Evolutionary conservation across 495 filamentous ascomycete species (phyloP).

Genomic region (Letharia columbiana): DNA sequence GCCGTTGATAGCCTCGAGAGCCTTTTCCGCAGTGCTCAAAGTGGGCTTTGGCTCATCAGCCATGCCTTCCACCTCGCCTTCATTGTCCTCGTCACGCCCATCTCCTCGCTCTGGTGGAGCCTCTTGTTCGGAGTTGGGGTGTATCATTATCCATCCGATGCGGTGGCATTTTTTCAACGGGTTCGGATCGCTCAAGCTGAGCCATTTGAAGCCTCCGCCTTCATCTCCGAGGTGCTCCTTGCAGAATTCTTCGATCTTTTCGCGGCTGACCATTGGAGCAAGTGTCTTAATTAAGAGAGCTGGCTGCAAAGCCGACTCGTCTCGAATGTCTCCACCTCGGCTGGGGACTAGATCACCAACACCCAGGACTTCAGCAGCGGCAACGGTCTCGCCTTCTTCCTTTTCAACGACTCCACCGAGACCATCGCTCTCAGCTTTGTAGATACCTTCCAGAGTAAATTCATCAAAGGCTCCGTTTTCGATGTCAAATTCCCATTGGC

Average conservation of each 20-base stretch:
- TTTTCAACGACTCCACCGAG: slow-evolving; percentile 81
- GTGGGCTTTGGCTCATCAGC: slow-evolving; percentile 33
- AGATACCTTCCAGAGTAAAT: slow-evolving; percentile 89
- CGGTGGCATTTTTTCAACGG: slow-evolving; percentile 93
- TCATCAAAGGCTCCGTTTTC: slow-evolving; percentile 81
- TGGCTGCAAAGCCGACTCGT: slow-evolving; percentile 74
- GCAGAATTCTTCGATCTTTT: slow-evolving; percentile 85
- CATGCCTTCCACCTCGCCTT: slow-evolving; percentile 46
- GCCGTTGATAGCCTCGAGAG: slow-evolving; percentile 84
- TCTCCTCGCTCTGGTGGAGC: slow-evolving; percentile 38
- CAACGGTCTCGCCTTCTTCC: slow-evolving; percentile 86
- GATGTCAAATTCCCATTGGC: slow-evolving; percentile 78
- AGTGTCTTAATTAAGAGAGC: slow-evolving; percentile 97
- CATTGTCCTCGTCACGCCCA: slow-evolving; percentile 54
- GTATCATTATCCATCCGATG: slow-evolving; percentile 96
- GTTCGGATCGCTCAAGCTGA: slow-evolving; percentile 92
- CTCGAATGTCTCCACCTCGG: slow-evolving; percentile 68
- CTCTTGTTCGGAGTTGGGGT: slow-evolving; percentile 66
- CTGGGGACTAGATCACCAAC: slow-evolving; percentile 81
- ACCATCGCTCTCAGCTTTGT: slow-evolving; percentile 86
- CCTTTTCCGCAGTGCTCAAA: slow-evolving; percentile 60
- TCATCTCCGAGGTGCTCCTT: slow-evolving; percentile 82
- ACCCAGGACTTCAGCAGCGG: slow-evolving; percentile 82
- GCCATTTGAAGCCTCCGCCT: slow-evolving; percentile 81
- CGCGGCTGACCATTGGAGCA: slow-evolving; percentile 90